Conservation (phyloP, 2,329 filamentous ascomycete genomes). For the Chrysoporthe deuterocubensis region DNA sequence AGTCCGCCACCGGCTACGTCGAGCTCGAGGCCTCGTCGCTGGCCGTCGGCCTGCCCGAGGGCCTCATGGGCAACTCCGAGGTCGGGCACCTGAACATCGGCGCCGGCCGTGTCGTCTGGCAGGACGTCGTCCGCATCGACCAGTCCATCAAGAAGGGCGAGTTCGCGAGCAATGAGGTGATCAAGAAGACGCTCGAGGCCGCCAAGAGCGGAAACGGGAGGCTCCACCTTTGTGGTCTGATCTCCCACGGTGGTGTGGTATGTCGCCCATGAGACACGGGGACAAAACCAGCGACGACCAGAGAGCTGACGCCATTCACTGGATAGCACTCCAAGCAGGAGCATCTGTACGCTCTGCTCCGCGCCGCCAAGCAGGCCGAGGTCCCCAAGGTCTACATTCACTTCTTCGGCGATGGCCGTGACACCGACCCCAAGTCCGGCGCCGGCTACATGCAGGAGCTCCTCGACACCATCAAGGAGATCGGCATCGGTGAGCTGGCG, state of each 20-base stretch:
- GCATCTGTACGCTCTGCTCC: conserved; percentile 85
- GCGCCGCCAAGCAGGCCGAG: conserved; percentile 85
- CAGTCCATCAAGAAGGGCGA: conserved; percentile 86
- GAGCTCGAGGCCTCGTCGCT: conserved; percentile 95
- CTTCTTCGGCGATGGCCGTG: conserved; percentile 97
- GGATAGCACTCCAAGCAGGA: conserved; percentile 86
- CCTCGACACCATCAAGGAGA: conserved; percentile 77
- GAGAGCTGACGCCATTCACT: not conserved
- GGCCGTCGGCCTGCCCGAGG: conserved; percentile 93
- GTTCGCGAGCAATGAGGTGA: conserved; percentile 74
- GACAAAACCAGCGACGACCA: not conserved
- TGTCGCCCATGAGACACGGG: conserved; percentile 35
- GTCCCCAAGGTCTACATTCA: conserved; percentile 96
- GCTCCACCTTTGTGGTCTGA: conserved; percentile 87
- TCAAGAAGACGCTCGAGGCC: conserved; percentile 75
- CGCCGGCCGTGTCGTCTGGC: conserved; percentile 96
- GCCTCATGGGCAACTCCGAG: conserved; percentile 98
- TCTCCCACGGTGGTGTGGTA: conserved; percentile 93
- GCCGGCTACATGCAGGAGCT: conserved; percentile 87
- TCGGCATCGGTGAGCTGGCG: conserved; percentile 84
- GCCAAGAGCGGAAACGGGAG: conserved; percentile 89
- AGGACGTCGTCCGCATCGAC: conserved; percentile 96
- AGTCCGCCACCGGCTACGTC: conserved; percentile 81
- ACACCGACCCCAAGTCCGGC: conserved; percentile 96
- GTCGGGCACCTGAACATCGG: conserved; percentile 99